Evolutionary conservation across 768 basidiomycete species (phyloP), one percentile per base, ranked within the genome.

Genomic region (Rhodotorula babjevae): DNA sequence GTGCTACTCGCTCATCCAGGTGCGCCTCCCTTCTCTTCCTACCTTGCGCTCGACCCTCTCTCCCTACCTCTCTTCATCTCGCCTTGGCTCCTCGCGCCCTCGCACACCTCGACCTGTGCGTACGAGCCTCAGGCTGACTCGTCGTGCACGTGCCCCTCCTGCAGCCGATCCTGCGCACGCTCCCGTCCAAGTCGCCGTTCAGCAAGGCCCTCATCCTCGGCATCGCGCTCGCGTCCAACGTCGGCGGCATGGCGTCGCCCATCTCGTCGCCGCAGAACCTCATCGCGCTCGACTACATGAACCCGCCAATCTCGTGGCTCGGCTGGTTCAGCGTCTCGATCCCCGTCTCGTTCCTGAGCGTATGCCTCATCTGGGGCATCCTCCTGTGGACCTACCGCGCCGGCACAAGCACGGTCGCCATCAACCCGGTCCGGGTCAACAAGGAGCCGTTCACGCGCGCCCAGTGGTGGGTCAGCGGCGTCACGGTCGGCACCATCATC

Each of bases 201-300:
- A 91, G 87, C 0, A 92, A 93, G 61, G 92, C 91, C 79, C 84
- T 98, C 65, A 92, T 99, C 75, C 86, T 99, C 65, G 94, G 90
- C 15, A 98, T 99, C 75, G 95, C 96, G 1, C 86, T 99, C n/a
- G 93, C 95, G 0, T 93, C 94, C 29, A 99, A 98, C 79, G 93
- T 98, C 70, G 96, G 96, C 56, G 96, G 96, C 0, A 94, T 97
- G 81, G 91, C 89, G 62, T 97, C 94, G 1, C 95, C 94, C 4
- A 98, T 98, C 69, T 97, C 95, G 5, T 97, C 94, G 0, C 95
- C 95, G 2, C 95, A 99, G 81, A 99, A 98, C 80, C 86, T 98
- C 42, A 97, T 99, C 72, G 93, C 94, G 9, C 82, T 97, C 14
- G 82, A 85, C n/a, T 86, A 83, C 8, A 97, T 99, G 95, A 86